These are phyloP conservation scores for Colletotrichum salicis DNA, from an alignment of 2,329 filamentous ascomycete species.

Conservation along the genomic window DNA sequence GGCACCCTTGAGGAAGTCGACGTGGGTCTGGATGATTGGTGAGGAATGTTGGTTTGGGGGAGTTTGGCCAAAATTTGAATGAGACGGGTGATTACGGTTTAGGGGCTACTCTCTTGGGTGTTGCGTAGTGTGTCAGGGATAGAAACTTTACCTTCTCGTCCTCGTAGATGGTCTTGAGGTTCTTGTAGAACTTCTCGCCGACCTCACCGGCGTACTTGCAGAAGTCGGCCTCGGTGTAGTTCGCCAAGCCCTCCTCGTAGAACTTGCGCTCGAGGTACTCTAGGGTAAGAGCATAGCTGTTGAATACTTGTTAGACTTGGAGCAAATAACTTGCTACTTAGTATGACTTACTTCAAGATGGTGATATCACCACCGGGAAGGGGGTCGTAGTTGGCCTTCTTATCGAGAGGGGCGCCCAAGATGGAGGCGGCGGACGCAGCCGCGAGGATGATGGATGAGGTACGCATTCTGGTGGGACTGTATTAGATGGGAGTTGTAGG, in stretches of 20 bases:
- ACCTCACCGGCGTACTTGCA: constrained; percentile 58
- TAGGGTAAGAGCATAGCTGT: constrained; percentile 59
- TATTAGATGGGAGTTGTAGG: background rate
- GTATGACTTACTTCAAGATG: constrained; percentile 45
- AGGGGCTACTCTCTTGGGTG: too few species aligned
- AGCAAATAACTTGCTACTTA: accelerated
- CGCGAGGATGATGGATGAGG: constrained; percentile 24
- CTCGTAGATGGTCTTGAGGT: constrained; percentile 63
- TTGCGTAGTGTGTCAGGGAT: too few species aligned
- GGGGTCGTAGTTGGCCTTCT: constrained; percentile 36
- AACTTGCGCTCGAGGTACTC: constrained; percentile 71
- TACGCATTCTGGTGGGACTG: constrained; percentile 17
- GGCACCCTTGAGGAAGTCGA: constrained; percentile 62
- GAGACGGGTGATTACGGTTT: too few species aligned
- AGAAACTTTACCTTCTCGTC: constrained; percentile 58
- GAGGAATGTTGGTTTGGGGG: background rate
- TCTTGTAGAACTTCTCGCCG: constrained; percentile 61
- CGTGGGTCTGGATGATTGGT: constrained; percentile 55
- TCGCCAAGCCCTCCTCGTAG: constrained; percentile 68
- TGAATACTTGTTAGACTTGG: background rate
- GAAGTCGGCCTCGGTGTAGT: constrained; percentile 66
- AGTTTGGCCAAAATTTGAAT: too few species aligned
- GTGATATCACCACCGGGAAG: constrained; percentile 39
- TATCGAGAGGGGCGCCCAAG: constrained; percentile 28
- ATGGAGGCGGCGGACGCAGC: constrained; percentile 18